These are phyloP conservation scores for Euphorbia lathyris DNA, from an alignment of 345 rosid species.

Conservation along the genomic window DNA sequence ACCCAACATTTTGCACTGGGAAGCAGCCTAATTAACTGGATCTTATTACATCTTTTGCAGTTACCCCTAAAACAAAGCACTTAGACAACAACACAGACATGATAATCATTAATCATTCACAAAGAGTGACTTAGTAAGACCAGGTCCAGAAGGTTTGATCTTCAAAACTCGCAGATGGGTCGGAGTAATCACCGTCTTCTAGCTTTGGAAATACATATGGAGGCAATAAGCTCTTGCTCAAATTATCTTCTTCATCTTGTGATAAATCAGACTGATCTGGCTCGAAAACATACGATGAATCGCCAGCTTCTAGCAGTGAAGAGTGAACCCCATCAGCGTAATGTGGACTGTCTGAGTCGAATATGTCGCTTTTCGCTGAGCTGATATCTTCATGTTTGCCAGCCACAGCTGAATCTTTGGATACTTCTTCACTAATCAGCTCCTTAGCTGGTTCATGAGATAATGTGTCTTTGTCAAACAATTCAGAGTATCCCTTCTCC, in stretches of 20 bases:
- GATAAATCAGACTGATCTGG: conserved; percentile 32
- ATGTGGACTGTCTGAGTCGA: conserved; percentile 38
- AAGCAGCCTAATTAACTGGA: conserved; percentile 14
- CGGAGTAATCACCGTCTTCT: conserved; percentile 36
- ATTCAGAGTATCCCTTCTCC: conserved; percentile 15
- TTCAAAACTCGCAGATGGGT: conserved; percentile 27
- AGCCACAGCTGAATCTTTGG: conserved; percentile 19
- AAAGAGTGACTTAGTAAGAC: conserved; percentile 21
- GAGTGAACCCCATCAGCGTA: conserved; percentile 49
- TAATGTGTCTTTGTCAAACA: conserved; percentile 16
- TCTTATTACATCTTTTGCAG: conserved; percentile 21
- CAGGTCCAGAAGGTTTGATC: conserved; percentile 35
- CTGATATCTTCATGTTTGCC: conserved; percentile 29
- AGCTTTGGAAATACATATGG: conserved; percentile 30
- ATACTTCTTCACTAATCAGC: conserved; percentile 11
- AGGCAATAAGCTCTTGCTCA: conserved; percentile 27
- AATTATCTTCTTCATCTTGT: conserved; percentile 32
- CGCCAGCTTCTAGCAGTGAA: conserved; percentile 27
- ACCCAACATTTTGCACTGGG: conserved; percentile 19
- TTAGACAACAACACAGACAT: background rate
- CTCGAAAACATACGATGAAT: conserved; percentile 30
- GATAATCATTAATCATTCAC: background rate
- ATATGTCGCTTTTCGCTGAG: conserved; percentile 28
- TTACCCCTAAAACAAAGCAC: conserved; percentile 4
- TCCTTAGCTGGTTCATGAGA: conserved; percentile 11